Evolutionary conservation across 129 eudicot species (phyloP).

Genomic region (Heracleum sosnowskyi): DNA sequence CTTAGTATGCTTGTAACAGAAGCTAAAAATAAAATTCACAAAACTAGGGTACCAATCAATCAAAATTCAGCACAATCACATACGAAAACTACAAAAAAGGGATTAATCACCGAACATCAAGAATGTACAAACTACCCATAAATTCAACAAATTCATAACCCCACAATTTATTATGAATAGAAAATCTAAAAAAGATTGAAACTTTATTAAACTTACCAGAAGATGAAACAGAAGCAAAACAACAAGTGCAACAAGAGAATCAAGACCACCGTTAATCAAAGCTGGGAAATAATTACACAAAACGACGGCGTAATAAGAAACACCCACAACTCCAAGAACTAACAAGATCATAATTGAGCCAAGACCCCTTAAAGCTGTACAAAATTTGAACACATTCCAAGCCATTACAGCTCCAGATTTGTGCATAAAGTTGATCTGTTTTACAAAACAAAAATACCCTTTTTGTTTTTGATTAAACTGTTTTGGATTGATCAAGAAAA

Average conservation of each 20-base stretch:
- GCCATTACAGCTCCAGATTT: conserved; percentile 99
- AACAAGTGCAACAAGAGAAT: conserved; percentile 47
- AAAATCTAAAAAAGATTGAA: neutral
- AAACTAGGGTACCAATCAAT: neutral
- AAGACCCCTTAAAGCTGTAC: conserved; percentile 78
- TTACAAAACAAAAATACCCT: neutral
- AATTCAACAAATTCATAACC: neutral
- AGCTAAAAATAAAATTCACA: neutral
- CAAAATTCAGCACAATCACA: neutral
- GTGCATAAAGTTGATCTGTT: conserved; percentile 30
- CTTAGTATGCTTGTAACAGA: neutral
- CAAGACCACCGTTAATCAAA: conserved; percentile 61
- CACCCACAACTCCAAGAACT: conserved; percentile 89
- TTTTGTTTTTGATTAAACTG: neutral
- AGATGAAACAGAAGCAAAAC: conserved; percentile 62
- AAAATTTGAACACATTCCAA: conserved; percentile 95
- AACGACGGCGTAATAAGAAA: conserved; percentile 90
- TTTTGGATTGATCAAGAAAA: neutral
- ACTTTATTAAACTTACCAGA: conserved; percentile 34
- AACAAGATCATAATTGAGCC: conserved; percentile 97
- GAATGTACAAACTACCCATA: neutral
- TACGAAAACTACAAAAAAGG: neutral
- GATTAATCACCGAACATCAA: neutral
- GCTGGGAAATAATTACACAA: conserved; percentile 72
- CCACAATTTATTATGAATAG: neutral